Base-by-base conservation (phyloP, 2,329 filamentous ascomycete genomes). In the Nemania sp. region DNA sequence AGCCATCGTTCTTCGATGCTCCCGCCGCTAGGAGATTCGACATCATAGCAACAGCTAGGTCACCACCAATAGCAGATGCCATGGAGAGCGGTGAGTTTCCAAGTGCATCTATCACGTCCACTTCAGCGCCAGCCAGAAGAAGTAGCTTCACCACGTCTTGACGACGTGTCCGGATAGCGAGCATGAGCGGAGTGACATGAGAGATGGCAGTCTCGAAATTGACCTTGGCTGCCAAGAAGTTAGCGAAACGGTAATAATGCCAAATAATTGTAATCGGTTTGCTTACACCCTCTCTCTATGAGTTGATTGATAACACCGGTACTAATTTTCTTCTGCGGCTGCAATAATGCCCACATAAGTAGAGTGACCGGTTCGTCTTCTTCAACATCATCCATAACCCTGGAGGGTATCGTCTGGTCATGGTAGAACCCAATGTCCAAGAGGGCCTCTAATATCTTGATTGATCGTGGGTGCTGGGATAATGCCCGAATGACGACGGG, bases 281-380 rank as follows among this genome's bases (percentile, higher is more conserved):
- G 58, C 67, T 64, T 67, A 76, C 73, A 71, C 56, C 78, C 78
- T 39, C 67, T 67, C 68, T 78, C 74, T n/a, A 90, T 73, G 18
- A 90, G 75, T 49, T 85, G 72, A 63, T 83, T 77, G 57, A 90
- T 82, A 45, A 89, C 74, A 4, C 76, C 71, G 35, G 82, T 84
- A 71, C 84, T 87, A 52, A 89, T 79, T 62, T 80, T 81, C 71
- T 88, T 89, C 64, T 87, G 84, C 0, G 84, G 83, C 63, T 88
- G 85, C 6, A 84, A 74, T 53, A 90, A 76, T 0, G 84, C 80
- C 87, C 87, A 90, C 52, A 82, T 75, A 7, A 90, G 74, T 2
- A 87, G 75, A 1, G 83, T 83, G 46, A 87, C 78, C 10, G 78
- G 74, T 70, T 90, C 87, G 2, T 78, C 75, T 37, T 83, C 80